Conservation (phyloP, 1,284 basidiomycete genomes). For the Macrocybe sp. region DNA sequence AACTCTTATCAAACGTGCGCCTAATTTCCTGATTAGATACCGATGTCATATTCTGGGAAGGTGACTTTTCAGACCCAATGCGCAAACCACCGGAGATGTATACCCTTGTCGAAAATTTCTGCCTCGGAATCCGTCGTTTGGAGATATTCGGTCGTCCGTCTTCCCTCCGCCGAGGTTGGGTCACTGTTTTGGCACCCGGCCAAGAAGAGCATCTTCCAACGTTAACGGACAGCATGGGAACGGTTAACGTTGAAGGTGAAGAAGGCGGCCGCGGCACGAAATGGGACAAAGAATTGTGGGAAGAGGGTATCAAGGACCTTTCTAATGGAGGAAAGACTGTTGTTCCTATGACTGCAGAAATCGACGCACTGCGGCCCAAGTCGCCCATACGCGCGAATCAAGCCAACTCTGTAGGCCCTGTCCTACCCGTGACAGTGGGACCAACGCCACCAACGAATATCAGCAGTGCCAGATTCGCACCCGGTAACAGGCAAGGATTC, state of each 20-base stretch:
- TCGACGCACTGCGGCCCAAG: slow-evolving; percentile 84
- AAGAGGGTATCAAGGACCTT: slow-evolving; percentile 50
- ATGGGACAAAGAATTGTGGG: slow-evolving; percentile 59
- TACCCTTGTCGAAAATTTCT: slow-evolving; percentile 95
- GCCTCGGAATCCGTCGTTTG: slow-evolving; percentile 87
- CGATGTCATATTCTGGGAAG: slow-evolving; percentile 95
- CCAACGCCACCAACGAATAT: not conserved
- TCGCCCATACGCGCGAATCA: slow-evolving; percentile 55
- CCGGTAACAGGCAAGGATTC: slow-evolving; percentile 10
- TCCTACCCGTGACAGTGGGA: slow-evolving; percentile 11
- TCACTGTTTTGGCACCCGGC: slow-evolving; percentile 74
- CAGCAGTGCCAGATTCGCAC: slow-evolving; percentile 14
- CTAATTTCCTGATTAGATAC: slow-evolving; percentile 57
- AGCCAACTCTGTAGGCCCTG: slow-evolving; percentile 13
- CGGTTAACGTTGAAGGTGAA: slow-evolving; percentile 33
- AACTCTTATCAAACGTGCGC: too few relatives aligned
- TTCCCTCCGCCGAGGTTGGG: slow-evolving; percentile 86
- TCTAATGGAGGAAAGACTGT: slow-evolving; percentile 51
- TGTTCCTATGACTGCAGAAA: slow-evolving; percentile 73
- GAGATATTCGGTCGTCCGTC: slow-evolving; percentile 84
- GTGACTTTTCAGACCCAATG: slow-evolving; percentile 72
- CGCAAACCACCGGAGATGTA: slow-evolving; percentile 94
- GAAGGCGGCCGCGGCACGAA: slow-evolving; percentile 39
- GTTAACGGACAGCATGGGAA: slow-evolving; percentile 19
- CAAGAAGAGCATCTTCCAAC: slow-evolving; percentile 46